Percentiles rank a stretch among this genome's conserved stretches.
Conservation (phyloP, 2,329 filamentous ascomycete species). For the Curvularia verruculosa region DNA sequence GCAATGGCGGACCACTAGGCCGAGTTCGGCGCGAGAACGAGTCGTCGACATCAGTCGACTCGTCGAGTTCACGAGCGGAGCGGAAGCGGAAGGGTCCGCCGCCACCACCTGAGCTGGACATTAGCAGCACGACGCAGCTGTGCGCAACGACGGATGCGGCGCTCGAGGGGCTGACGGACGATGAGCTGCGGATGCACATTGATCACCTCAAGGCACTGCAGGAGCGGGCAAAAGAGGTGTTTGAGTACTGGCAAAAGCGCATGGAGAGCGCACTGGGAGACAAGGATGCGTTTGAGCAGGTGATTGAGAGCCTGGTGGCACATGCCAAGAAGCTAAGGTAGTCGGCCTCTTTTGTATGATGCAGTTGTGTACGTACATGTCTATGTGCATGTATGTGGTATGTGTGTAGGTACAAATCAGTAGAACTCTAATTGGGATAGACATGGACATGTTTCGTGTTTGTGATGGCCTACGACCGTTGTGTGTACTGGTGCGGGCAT, state of each 20-base stretch:
- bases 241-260: conserved; percentile 87
- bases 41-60: conserved; percentile 49
- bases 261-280: conserved; percentile 88
- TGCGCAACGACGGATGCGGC: conserved; percentile 87
- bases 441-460: neutral
- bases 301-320: conserved; percentile 95
- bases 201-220: conserved; percentile 71
- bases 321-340: conserved; percentile 83
- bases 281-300: conserved; percentile 91
- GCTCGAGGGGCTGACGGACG: conserved; percentile 76
- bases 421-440: neutral
- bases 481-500: neutral
- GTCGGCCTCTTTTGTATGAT: neutral
- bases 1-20: conserved; percentile 35
- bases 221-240: conserved; percentile 72
- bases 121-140: conserved; percentile 76
- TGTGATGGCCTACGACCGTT: neutral
- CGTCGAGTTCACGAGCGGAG: conserved; percentile 46
- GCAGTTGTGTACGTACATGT: neutral
- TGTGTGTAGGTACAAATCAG: too few relatives aligned
- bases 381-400: too few relatives aligned
- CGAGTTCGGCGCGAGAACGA: conserved; percentile 50
- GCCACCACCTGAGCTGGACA: conserved; percentile 76
- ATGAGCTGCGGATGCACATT: conserved; percentile 76
- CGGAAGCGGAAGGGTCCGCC: conserved; percentile 64